Evolutionary conservation across 257 asterid genomes (phyloP).

Genomic region (Primulina eburnea): DNA sequence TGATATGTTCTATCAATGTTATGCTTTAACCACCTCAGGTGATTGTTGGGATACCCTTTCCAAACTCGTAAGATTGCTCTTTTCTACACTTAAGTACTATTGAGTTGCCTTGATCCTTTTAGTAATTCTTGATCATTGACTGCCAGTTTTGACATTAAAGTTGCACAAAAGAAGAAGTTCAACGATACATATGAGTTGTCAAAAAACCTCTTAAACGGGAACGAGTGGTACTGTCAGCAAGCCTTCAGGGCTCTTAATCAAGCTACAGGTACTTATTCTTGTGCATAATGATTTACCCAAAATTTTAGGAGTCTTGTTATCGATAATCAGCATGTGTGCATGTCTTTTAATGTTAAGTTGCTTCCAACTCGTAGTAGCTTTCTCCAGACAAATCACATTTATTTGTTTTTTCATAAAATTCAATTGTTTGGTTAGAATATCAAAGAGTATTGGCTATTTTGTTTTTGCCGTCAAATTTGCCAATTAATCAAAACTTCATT

Average conservation of each 20-base stretch:
- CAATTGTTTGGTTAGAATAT: background rate
- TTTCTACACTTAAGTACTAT: constrained; percentile 22
- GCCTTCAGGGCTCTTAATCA: constrained; percentile 98
- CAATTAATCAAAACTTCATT: background rate
- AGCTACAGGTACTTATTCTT: constrained; percentile 66
- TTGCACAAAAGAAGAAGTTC: constrained; percentile 85
- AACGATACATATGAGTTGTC: constrained; percentile 66
- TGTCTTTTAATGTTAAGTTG: background rate
- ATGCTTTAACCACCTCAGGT: constrained; percentile 68
- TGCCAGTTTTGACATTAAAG: constrained; percentile 71
- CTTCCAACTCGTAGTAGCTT: background rate
- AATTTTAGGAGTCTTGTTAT: background rate
- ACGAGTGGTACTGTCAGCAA: constrained; percentile 96
- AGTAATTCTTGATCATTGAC: constrained; percentile 27
- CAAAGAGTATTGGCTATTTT: background rate
- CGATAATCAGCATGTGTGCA: background rate
- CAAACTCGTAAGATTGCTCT: constrained; percentile 60
- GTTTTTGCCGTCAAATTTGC: constrained; percentile 1
- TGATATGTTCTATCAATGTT: constrained; percentile 30
- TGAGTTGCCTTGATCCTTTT: constrained; percentile 16
- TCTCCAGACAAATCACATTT: background rate
- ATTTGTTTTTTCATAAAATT: background rate
- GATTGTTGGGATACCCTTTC: constrained; percentile 94
- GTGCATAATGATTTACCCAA: background rate
- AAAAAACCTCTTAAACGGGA: constrained; percentile 79